Conservation (phyloP, 2,329 filamentous ascomycete genomes). For the Calonectria hawksworthii region DNA sequence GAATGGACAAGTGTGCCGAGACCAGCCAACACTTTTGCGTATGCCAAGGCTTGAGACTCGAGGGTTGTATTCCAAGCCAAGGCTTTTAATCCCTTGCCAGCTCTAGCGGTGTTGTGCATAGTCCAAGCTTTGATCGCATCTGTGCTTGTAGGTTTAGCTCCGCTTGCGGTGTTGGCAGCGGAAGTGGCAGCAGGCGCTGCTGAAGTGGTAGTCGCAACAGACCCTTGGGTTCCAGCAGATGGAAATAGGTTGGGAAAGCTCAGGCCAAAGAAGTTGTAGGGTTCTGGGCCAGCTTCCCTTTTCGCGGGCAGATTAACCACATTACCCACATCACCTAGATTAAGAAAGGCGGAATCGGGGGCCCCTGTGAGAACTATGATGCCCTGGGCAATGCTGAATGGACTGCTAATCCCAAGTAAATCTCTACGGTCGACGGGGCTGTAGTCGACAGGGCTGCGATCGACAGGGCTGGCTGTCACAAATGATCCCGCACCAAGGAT, state of each 20-base stretch:
- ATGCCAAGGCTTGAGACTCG: not conserved
- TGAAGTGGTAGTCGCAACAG: not conserved
- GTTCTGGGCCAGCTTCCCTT: not conserved
- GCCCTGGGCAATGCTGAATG: not conserved
- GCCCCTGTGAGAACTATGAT: not conserved
- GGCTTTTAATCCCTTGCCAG: not conserved
- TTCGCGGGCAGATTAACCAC: not conserved
- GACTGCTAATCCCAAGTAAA: not conserved
- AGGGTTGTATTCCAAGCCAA: not conserved
- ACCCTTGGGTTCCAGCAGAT: not conserved
- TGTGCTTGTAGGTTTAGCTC: not conserved
- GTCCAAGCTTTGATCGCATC: not conserved
- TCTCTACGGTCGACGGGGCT: not conserved
- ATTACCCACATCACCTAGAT: not conserved
- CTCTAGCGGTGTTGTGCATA: not conserved
- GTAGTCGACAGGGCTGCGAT: too few species aligned
- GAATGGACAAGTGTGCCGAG: slow-evolving; percentile 35
- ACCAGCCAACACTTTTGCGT: slow-evolving; percentile 26
- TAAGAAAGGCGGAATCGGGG: not conserved
- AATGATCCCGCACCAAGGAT: not conserved
- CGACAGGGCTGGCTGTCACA: not conserved
- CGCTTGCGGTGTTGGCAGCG: not conserved
- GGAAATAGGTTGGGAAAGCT: not conserved
- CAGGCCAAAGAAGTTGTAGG: not conserved
- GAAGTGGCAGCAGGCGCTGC: not conserved